Conservation (phyloP, 2,329 filamentous ascomycete species). For the Coleophoma cylindrospora region DNA sequence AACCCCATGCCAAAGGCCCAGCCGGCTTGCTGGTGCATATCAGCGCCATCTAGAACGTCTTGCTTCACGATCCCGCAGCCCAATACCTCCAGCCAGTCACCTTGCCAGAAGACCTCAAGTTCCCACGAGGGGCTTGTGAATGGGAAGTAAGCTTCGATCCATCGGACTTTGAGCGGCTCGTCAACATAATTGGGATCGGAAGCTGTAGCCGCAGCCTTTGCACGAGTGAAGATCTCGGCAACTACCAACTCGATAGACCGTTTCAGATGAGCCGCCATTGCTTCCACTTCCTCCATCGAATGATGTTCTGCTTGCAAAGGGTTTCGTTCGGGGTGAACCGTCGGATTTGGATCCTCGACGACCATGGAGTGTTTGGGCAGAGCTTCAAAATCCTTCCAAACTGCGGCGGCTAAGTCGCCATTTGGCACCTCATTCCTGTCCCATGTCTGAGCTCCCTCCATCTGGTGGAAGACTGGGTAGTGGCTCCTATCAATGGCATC, state of each 20-base stretch:
- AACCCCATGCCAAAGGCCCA: constrained; percentile 97
- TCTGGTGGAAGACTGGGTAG: constrained; percentile 97
- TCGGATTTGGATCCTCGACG: constrained; percentile 80
- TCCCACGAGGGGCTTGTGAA: constrained; percentile 97
- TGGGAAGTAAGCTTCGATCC: constrained; percentile 97
- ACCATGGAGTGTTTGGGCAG: constrained; percentile 70
- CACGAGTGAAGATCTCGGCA: constrained; percentile 79
- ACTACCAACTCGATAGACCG: constrained; percentile 85
- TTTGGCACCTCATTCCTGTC: constrained; percentile 57
- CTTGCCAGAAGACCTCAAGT: constrained; percentile 89
- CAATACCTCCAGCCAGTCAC: constrained; percentile 92
- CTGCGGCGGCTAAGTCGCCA: constrained; percentile 56
- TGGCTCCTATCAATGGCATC: constrained; percentile 94
- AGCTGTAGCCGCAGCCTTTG: constrained; percentile 57
- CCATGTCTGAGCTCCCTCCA: constrained; percentile 94
- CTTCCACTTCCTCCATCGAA: constrained; percentile 70
- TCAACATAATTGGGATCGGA: constrained; percentile 44
- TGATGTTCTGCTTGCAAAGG: constrained; percentile 72
- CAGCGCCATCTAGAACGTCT: constrained; percentile 71
- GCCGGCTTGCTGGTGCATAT: constrained; percentile 68
- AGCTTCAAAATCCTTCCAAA: constrained; percentile 64
- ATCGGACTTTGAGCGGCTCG: constrained; percentile 79
- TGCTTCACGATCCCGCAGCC: constrained; percentile 91
- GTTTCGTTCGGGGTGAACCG: constrained; percentile 73
- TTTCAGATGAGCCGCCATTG: constrained; percentile 82